A percentile compares a stretch with the other conserved stretches of the same genome.
These are phyloP conservation scores for Acanthamoeba comandoni DNA, from an alignment of 208 protist genomes.

Conservation along the genomic window DNA sequence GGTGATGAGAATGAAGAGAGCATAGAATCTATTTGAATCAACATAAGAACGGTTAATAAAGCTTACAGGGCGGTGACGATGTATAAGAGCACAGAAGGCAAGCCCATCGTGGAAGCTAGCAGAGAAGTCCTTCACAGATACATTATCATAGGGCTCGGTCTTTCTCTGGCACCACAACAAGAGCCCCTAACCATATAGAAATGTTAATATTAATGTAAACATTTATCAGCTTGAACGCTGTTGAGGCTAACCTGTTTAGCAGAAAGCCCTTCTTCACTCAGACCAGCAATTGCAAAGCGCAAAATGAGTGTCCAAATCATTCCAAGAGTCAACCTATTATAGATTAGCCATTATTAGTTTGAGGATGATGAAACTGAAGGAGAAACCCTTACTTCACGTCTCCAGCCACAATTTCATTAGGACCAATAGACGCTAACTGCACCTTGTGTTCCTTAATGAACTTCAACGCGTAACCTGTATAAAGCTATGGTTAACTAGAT, in stretches of 20 bases:
- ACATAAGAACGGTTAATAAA: not conserved
- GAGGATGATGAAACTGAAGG: not conserved
- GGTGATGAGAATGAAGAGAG: slow-evolving; percentile 6
- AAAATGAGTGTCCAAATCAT: slow-evolving; percentile 83
- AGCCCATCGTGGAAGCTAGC: slow-evolving; percentile 83
- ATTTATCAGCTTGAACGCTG: not conserved
- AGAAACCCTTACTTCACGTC: slow-evolving; percentile 56
- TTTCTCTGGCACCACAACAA: slow-evolving; percentile 88
- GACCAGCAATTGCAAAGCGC: slow-evolving; percentile 80
- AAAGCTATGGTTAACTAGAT: not conserved
- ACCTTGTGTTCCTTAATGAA: slow-evolving; percentile 82
- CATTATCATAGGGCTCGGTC: slow-evolving; percentile 84
- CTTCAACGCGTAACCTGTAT: slow-evolving; percentile 68
- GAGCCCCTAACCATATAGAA: slow-evolving; percentile 68
- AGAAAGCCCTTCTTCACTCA: slow-evolving; percentile 79
- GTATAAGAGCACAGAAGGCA: slow-evolving; percentile 85
- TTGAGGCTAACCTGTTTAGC: slow-evolving; percentile 78
- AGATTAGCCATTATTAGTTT: not conserved
- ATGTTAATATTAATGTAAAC: not conserved
- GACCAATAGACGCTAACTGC: slow-evolving; percentile 78
- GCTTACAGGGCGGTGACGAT: slow-evolving; percentile 77
- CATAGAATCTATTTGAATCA: not conserved
- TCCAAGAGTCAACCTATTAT: slow-evolving; percentile 41
- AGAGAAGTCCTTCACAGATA: slow-evolving; percentile 88
- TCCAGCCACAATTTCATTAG: slow-evolving; percentile 58